Base-by-base conservation (phyloP, 1,284 basidiomycete genomes). In the Volvariella surrecta region DNA sequence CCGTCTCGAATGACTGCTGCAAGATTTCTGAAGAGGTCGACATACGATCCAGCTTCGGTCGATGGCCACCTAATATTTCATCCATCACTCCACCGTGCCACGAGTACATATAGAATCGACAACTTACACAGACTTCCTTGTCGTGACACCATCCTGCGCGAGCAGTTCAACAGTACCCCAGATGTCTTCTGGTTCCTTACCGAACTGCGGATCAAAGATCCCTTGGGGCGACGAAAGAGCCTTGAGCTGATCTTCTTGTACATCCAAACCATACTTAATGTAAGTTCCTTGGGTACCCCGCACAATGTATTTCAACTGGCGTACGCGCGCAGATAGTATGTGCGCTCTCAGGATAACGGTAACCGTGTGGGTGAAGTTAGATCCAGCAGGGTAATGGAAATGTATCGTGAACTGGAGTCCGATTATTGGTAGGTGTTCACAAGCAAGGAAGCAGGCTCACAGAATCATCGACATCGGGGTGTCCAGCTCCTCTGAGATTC, bases 261-360 rank as follows among this genome's bases (percentile, higher is more conserved):
- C 65, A 58, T 92, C 89, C 32, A 89, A 60, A 1, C 87, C 88
- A 54, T 71, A 76, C 61, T 94, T 93, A 48, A 73, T 64, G 59
- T 74, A 92, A 2, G 77, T 75, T 22, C 85, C 90, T 49, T 73
- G 71, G 17, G 76, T 78, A 15, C 89, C 85, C 37, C 79, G 73
- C 44, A 82, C 74, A 40, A 76, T 58, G 60, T 78, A 93, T 18
- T 89, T 78, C 17, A 82, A 60, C 58, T 91, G 89, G 1, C 65
- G 67, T 1, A 71, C 62, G 32, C 76, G 69, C 10, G 77, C 77
- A 7, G 85, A 86, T 22, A 91, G 67, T 45, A 81, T 78, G 45
- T 81, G 75, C 7, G 78, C 80, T 42, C 81, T 73, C 38, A 88
- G 67, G 47, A 83, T 80, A 8, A 74, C 83, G 2, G 78, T 79